Percentiles rank a stretch among this genome's conserved stretches.
Evolutionary conservation across 2,329 filamentous ascomycete genomes (phyloP).

Genomic region (Colletotrichum sp.): DNA sequence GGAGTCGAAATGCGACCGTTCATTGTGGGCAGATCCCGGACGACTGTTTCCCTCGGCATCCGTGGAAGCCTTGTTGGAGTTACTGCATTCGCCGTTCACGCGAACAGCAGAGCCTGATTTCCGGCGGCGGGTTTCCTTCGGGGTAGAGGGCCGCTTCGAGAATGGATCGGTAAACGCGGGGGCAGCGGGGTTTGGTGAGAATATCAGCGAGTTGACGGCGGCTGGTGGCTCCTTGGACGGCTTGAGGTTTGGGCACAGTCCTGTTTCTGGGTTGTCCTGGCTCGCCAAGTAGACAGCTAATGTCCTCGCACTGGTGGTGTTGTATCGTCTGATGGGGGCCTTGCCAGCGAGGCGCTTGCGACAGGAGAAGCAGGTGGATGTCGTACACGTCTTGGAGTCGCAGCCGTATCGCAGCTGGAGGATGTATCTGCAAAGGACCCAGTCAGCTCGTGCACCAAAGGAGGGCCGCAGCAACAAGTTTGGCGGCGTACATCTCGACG

Average conservation of each 20-base stretch:
- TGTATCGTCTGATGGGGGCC: slow-evolving; percentile 78
- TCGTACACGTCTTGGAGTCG: slow-evolving; percentile 70
- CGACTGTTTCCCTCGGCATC: not conserved
- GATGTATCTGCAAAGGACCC: slow-evolving; percentile 65
- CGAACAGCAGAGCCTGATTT: not conserved
- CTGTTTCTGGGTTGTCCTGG: slow-evolving; percentile 75
- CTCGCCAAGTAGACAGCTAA: slow-evolving; percentile 82
- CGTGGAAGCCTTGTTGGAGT: not conserved
- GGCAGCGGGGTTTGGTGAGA: slow-evolving; percentile 39
- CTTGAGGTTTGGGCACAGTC: slow-evolving; percentile 65
- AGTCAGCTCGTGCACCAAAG: slow-evolving; percentile 17
- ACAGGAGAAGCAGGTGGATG: slow-evolving; percentile 81
- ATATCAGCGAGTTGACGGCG: slow-evolving; percentile 52
- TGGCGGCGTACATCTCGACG: slow-evolving; percentile 64
- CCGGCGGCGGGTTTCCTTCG: slow-evolving; percentile 4
- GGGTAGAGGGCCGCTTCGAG: slow-evolving; percentile 10
- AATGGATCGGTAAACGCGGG: slow-evolving; percentile 21
- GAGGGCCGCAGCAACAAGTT: not conserved
- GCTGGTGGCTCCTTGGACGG: slow-evolving; percentile 48
- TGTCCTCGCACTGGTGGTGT: slow-evolving; percentile 79
- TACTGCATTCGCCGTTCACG: not conserved
- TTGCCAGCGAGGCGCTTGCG: slow-evolving; percentile 70
- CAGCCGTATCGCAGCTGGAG: slow-evolving; percentile 85
- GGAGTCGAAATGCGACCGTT: slow-evolving; percentile 21
- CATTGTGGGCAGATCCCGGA: not conserved